phyloP scores from a whole-genome alignment of 805 yeast species.

The Alloascoidea africana region DNA sequence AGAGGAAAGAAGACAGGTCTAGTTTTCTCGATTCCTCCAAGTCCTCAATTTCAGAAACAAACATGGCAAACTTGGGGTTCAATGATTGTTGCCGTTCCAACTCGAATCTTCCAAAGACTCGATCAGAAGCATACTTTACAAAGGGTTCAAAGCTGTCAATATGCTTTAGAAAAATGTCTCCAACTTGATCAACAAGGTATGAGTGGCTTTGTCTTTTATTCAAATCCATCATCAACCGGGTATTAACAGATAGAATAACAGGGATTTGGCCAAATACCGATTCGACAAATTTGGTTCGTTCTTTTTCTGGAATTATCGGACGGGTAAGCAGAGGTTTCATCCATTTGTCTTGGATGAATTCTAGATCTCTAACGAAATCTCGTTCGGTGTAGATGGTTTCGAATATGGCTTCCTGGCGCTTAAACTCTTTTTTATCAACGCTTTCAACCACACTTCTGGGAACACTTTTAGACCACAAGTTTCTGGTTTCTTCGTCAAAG shows the following conservation, averaged over 20 bases:
- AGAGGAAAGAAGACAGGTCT: constrained; percentile 82
- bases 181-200: constrained; percentile 74
- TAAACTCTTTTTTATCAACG: constrained; percentile 71
- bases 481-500: constrained; percentile 62
- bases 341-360: constrained; percentile 85
- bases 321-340: constrained; percentile 81
- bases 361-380: constrained; percentile 88
- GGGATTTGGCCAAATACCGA: constrained; percentile 83
- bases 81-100: constrained; percentile 87
- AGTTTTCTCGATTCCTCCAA: constrained; percentile 76
- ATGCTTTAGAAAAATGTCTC: constrained; percentile 74
- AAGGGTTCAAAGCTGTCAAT: constrained; percentile 87
- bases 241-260: constrained; percentile 74
- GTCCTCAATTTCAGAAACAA: constrained; percentile 81
- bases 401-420: constrained; percentile 89
- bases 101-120: constrained; percentile 89
- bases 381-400: constrained; percentile 90
- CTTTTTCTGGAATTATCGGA: constrained; percentile 73
- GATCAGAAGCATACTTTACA: constrained; percentile 85
- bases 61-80: constrained; percentile 82
- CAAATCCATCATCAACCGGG: constrained; percentile 77
- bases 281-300: constrained; percentile 79
- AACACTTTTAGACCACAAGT: constrained; percentile 89
- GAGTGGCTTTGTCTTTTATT: constrained; percentile 75
- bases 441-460: constrained; percentile 63